Evolutionary conservation across 202 grass and related monocot species (phyloP).

Genomic region (Digitaria exilis): DNA sequence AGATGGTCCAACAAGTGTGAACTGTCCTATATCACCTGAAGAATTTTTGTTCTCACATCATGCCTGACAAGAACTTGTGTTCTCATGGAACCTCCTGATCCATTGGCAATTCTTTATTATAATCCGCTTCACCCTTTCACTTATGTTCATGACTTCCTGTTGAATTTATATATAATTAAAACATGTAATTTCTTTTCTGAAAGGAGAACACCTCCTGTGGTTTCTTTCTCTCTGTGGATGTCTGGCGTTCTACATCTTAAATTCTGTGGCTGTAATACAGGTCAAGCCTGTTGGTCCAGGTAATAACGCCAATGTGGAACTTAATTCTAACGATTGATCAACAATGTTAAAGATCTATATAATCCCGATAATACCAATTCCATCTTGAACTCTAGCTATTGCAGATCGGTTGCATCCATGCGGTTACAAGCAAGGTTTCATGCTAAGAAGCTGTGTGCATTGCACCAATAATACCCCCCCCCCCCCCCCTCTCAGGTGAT

Average conservation of each 20-base stretch:
- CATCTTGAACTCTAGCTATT: neutral
- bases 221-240: conserved; percentile 11
- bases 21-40: conserved; percentile 24
- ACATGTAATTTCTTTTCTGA: conserved; percentile 6
- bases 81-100: neutral
- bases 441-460: neutral
- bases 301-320: neutral
- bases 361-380: neutral
- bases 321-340: neutral
- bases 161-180: conserved; percentile 12
- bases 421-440: neutral
- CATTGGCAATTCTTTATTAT: neutral
- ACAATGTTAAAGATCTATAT: neutral
- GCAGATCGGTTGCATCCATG: neutral
- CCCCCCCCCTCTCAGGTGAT: no score
- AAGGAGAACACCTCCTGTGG: no score
- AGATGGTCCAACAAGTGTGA: conserved; percentile 9
- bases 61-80: conserved; percentile 5
- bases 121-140: neutral
- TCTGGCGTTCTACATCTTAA: neutral
- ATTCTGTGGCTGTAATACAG: neutral
- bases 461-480: neutral
- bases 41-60: neutral
- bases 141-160: neutral
- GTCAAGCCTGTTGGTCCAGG: neutral